Evolutionary conservation across 2,329 filamentous ascomycete genomes (phyloP).

Genomic region (Talaromyces sp.): DNA sequence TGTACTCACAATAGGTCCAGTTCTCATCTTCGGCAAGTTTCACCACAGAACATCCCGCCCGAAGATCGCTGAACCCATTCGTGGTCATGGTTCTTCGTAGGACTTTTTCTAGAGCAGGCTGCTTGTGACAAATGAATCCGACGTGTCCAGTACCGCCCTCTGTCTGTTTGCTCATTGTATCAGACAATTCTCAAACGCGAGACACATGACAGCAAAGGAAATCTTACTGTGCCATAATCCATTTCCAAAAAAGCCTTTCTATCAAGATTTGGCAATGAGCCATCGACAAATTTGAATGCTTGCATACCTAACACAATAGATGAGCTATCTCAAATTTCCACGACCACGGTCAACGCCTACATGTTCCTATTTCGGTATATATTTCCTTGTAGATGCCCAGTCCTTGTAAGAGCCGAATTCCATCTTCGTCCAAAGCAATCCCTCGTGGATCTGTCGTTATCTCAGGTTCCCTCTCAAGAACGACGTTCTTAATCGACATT

Average conservation of each 20-base stretch:
- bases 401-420: slow-evolving; percentile 24
- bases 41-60: neutral
- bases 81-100: slow-evolving; percentile 5
- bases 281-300: slow-evolving; percentile 11
- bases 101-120: slow-evolving; percentile 22
- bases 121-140: slow-evolving; percentile 25
- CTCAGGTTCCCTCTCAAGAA: slow-evolving; percentile 21
- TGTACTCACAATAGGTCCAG: slow-evolving; percentile 7
- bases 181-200: neutral
- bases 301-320: slow-evolving; percentile 9
- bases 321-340: slow-evolving; percentile 5
- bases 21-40: neutral
- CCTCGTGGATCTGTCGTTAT: slow-evolving; percentile 28
- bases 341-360: slow-evolving; percentile 12
- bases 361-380: slow-evolving; percentile 23
- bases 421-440: slow-evolving; percentile 28
- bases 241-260: slow-evolving; percentile 3
- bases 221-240: slow-evolving; percentile 3
- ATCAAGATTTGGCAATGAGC: neutral
- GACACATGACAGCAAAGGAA: neutral
- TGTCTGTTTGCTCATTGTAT: slow-evolving; percentile 10
- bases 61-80: neutral
- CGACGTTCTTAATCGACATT: slow-evolving; percentile 19
- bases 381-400: slow-evolving; percentile 23
- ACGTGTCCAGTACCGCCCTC: slow-evolving; percentile 25